phyloP scores from a whole-genome alignment of 768 basidiomycete genomes.

The Lyophyllum semitale region DNA sequence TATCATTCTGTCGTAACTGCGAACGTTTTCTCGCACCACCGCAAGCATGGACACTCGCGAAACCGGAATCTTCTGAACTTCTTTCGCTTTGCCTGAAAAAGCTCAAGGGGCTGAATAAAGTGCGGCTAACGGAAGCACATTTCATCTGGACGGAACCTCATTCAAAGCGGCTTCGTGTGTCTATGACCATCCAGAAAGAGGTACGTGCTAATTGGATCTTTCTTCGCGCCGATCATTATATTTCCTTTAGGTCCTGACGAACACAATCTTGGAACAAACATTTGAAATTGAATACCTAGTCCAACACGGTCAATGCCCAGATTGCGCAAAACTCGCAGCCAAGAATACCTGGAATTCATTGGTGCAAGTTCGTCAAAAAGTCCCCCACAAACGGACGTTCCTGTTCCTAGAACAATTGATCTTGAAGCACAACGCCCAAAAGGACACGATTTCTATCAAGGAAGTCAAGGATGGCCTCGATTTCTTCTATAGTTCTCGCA shows the following conservation, averaged over 20 bases:
- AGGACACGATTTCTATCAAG: constrained; percentile 91
- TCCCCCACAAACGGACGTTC: constrained; percentile 97
- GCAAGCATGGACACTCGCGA: constrained; percentile 78
- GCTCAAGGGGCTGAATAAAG: constrained; percentile 91
- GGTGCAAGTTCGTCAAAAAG: constrained; percentile 99
- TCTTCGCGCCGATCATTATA: not conserved
- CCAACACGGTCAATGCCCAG: constrained; percentile 92
- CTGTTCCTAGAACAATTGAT: constrained; percentile 97
- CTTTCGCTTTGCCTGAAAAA: constrained; percentile 94
- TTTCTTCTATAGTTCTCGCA: constrained; percentile 92
- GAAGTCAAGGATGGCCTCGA: constrained; percentile 95
- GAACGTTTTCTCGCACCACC: constrained; percentile 95
- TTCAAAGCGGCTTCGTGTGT: constrained; percentile 88
- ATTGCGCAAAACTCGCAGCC: constrained; percentile 91
- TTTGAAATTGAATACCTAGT: constrained; percentile 97
- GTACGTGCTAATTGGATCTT: constrained; percentile 39
- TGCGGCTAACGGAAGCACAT: constrained; percentile 95
- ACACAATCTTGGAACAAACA: constrained; percentile 95
- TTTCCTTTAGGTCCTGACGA: constrained; percentile 74
- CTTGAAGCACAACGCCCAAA: constrained; percentile 94
- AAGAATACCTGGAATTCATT: constrained; percentile 99
- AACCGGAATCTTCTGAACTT: constrained; percentile 90
- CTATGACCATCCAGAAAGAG: constrained; percentile 98
- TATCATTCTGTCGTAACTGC: constrained; percentile 94
- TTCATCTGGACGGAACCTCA: constrained; percentile 99